phyloP scores from a whole-genome alignment of 805 yeast genomes.

The Hanseniaspora meyeri region DNA sequence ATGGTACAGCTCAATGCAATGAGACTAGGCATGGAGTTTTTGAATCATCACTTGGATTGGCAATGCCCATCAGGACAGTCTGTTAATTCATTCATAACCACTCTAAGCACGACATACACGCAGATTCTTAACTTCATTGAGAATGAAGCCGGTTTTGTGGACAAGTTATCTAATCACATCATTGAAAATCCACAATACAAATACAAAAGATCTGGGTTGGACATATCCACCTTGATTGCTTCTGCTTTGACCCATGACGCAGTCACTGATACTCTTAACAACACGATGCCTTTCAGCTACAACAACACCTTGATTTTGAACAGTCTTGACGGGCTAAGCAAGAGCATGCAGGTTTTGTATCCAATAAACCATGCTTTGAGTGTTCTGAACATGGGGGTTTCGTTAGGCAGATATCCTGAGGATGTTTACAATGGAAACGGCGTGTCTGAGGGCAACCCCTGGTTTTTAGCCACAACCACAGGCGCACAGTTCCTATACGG shows the following conservation, averaged over 20 bases:
- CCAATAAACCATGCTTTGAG: slow-evolving; percentile 53
- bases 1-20: slow-evolving; percentile 63
- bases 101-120: slow-evolving; percentile 18
- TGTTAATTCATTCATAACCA: slow-evolving; percentile 14
- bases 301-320: slow-evolving; percentile 46
- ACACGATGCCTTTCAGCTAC: slow-evolving; percentile 42
- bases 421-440: slow-evolving; percentile 73
- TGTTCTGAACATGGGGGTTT: slow-evolving; percentile 39
- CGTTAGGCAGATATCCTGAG: slow-evolving; percentile 85
- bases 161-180: slow-evolving; percentile 38
- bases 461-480: slow-evolving; percentile 66
- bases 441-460: slow-evolving; percentile 74
- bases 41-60: neutral
- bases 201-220: slow-evolving; percentile 56
- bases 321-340: slow-evolving; percentile 49
- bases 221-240: slow-evolving; percentile 53
- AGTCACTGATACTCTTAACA: slow-evolving; percentile 23
- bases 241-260: slow-evolving; percentile 34
- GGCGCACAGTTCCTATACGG: slow-evolving; percentile 8
- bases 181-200: slow-evolving; percentile 52
- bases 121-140: slow-evolving; percentile 22
- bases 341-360: slow-evolving; percentile 60
- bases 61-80: neutral
- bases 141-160: slow-evolving; percentile 29
- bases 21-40: slow-evolving; percentile 35